phyloP scores from a whole-genome alignment of 2,329 filamentous ascomycete species.

The Tolypocladium tropicale region DNA sequence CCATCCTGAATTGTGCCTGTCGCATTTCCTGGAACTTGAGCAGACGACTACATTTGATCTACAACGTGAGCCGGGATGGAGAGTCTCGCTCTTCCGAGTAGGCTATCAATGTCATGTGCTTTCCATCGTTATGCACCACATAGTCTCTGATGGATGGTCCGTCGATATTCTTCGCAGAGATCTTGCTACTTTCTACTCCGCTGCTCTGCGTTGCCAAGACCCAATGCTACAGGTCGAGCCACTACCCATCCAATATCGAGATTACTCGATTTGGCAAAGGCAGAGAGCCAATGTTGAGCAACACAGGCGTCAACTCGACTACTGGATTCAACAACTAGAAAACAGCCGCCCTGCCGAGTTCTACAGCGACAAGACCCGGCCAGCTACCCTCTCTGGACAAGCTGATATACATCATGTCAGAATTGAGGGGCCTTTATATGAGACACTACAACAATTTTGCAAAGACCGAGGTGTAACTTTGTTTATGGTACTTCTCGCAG shows the following conservation, averaged over 20 bases:
- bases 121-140: too few relatives aligned
- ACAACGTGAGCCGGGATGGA: too few relatives aligned
- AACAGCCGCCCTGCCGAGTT: slow-evolving; percentile 9
- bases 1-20: too few relatives aligned
- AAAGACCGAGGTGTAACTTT: slow-evolving; percentile 1
- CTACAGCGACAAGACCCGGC: slow-evolving; percentile 7
- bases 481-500: slow-evolving; percentile 10
- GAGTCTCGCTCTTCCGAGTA: too few relatives aligned
- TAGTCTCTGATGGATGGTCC: slow-evolving; percentile 12
- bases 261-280: slow-evolving; percentile 15
- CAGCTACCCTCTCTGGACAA: slow-evolving; percentile 5
- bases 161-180: slow-evolving; percentile 7
- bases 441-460: slow-evolving; percentile 5
- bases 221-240: slow-evolving; percentile 3
- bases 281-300: slow-evolving; percentile 3
- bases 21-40: too few relatives aligned
- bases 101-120: too few relatives aligned
- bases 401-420: slow-evolving; percentile 2
- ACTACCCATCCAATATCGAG: slow-evolving; percentile 14
- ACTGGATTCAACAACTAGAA: slow-evolving; percentile 12
- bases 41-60: too few relatives aligned
- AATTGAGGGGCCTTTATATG: slow-evolving; percentile 5
- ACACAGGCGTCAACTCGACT: slow-evolving; percentile 11
- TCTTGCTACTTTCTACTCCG: slow-evolving; percentile 4
- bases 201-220: slow-evolving; percentile 4